A percentile compares a stretch with the other conserved stretches of the same genome.
Conservation (phyloP, 495 filamentous ascomycete species). For the Aspergillus coremiiformis region DNA sequence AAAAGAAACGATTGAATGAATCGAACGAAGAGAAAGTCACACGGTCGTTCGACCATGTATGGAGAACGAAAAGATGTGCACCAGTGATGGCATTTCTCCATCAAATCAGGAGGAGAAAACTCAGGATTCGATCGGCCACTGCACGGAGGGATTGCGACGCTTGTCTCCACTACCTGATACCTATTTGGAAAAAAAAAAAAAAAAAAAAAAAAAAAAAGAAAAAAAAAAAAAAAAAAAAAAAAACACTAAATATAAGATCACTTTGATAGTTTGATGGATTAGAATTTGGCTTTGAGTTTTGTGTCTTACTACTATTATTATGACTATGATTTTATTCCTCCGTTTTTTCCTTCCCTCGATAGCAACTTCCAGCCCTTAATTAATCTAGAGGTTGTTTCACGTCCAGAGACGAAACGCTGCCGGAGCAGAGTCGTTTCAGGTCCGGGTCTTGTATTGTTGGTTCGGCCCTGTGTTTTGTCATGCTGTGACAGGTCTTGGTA, state of each 20-base stretch:
- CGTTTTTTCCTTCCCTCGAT: not conserved
- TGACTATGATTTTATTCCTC: not conserved
- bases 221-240: no score
- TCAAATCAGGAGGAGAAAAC: constrained; percentile 1
- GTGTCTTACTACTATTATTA: not conserved
- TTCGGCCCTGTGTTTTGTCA: not conserved
- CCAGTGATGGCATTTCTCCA: not conserved
- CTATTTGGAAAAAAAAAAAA: no score
- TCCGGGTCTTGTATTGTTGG: no score
- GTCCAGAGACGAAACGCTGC: no score
- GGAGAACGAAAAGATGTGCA: no score
- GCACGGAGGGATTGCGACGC: constrained; percentile 11
- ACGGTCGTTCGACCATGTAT: no score
- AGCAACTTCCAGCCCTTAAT: not conserved
- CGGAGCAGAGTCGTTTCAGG: no score
- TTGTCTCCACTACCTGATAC: constrained; percentile 4
- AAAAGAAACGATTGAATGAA: no score
- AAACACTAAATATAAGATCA: no score
- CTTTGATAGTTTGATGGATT: not conserved
- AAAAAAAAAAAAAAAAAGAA: no score
- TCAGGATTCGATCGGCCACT: not conserved
- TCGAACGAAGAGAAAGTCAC: no score
- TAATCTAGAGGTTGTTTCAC: not conserved
- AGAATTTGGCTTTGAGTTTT: constrained; percentile 1
- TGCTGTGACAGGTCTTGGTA: not conserved